phyloP scores from a whole-genome alignment of 2,329 filamentous ascomycete genomes.

The Verticillium isaacii region DNA sequence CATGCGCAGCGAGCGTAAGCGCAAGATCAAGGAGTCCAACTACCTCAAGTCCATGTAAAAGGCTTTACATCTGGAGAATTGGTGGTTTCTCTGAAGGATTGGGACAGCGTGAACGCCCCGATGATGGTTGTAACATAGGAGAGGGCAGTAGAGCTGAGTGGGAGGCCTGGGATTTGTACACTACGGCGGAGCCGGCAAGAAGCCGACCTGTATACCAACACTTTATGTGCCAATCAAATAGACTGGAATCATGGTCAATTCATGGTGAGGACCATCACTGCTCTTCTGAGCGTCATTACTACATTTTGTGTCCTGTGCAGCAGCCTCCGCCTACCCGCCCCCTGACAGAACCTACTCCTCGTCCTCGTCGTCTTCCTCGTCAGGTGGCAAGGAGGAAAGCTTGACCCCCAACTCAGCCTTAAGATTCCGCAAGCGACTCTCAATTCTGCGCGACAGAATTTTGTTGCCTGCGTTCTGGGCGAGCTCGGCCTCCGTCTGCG shows the following conservation, averaged over 20 bases:
- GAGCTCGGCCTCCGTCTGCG: conserved; percentile 38
- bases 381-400: conserved; percentile 33
- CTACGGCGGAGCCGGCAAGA: neutral
- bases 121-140: neutral
- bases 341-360: neutral
- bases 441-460: conserved; percentile 45
- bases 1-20: conserved; percentile 70
- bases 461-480: conserved; percentile 32
- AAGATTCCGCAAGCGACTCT: conserved; percentile 43
- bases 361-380: conserved; percentile 14
- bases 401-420: conserved; percentile 40
- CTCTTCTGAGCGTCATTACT: neutral
- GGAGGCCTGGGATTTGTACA: neutral
- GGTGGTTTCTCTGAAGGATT: neutral
- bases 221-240: neutral
- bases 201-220: neutral
- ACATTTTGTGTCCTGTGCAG: neutral
- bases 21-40: conserved; percentile 78
- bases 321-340: neutral
- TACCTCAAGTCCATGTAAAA: conserved; percentile 75
- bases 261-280: neutral
- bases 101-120: neutral
- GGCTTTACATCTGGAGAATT: neutral
- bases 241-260: neutral
- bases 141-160: neutral